Evolutionary conservation across 495 filamentous ascomycete species (phyloP), one percentile per base, ranked within the genome.

Genomic region (Lophiotrema nucula): DNA sequence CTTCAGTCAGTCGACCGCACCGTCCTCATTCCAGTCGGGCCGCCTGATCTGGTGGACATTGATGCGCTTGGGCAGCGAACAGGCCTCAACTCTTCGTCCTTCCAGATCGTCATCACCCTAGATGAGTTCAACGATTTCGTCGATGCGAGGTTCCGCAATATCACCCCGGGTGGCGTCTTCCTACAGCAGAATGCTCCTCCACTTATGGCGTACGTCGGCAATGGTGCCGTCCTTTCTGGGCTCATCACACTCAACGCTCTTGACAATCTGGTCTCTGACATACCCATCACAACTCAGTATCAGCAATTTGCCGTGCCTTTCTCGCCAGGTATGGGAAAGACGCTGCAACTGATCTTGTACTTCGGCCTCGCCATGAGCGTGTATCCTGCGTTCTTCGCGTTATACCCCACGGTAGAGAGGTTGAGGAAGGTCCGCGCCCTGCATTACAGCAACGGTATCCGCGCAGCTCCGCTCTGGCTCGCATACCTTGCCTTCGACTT

Each of bases 401-500:
- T 96, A 16, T 96, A 96, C 71, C 88, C 88, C 22, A 93, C 88
- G 2, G 68, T 87, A 3, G 90, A 96, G 69, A 79, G 90, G 11
- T 74, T 89, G 11, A 72, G 84, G 8, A 85, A 89, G 49, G 87
- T 96, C 26, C 78, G 91, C 27, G 86, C 87, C 13, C 73, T 96
- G 39, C 86, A 96, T 65, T 96, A 92, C 31, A 62, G 57, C 51
- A 69, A 69, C 39, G 66, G 88, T 50, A 88, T 91, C n/a, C 76
- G 85, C 38, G 80, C 81, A 0, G 65, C 88, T 1, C 87, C 87
- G 3, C 74, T 93, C 11, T 93, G 89, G 68, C 24, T 87, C 3
- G 88, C 91, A 10, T 92, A 96, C 71, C 74, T 85, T 3, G 57
- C 69, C 0, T 95, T 95, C 64, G 90, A 96, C 74, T 92, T 91